A percentile compares a stretch with the other conserved stretches of the same genome.
phyloP scores from a whole-genome alignment of 164 flowering plant genomes.

The Euptelea pleiosperma region DNA sequence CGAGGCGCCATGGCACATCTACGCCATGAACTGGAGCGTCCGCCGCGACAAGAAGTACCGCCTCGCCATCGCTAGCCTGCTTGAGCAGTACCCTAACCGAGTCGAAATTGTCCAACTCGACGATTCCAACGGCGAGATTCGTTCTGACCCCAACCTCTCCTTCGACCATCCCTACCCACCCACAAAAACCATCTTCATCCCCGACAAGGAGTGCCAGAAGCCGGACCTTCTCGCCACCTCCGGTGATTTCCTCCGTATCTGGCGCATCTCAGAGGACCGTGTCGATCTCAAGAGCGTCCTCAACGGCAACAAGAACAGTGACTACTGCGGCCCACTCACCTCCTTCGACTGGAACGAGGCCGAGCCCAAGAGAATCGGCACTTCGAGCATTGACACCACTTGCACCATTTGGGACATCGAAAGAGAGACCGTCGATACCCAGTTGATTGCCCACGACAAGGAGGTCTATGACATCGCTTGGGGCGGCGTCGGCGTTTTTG shows the following conservation, averaged over 20 bases:
- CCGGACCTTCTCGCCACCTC: slow-evolving; percentile 92
- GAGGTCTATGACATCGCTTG: slow-evolving; percentile 94
- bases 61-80: slow-evolving; percentile 79
- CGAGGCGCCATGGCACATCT: slow-evolving; percentile 97
- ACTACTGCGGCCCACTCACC: slow-evolving; percentile 70
- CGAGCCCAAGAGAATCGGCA: slow-evolving; percentile 74
- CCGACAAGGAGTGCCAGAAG: slow-evolving; percentile 68
- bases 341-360: slow-evolving; percentile 95
- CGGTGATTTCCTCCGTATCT: slow-evolving; percentile 64
- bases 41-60: slow-evolving; percentile 89
- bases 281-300: slow-evolving; percentile 50
- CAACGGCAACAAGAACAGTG: slow-evolving; percentile 64
- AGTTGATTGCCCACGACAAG: slow-evolving; percentile 84
- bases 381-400: slow-evolving; percentile 87
- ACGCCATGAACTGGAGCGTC: slow-evolving; percentile 98
- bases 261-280: slow-evolving; percentile 51
- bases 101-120: slow-evolving; percentile 83
- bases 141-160: slow-evolving; percentile 59
- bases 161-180: slow-evolving; percentile 95
- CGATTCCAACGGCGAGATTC: slow-evolving; percentile 72
- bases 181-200: slow-evolving; percentile 77
- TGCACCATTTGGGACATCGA: slow-evolving; percentile 94
- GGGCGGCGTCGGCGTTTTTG: slow-evolving; percentile 92
- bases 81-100: slow-evolving; percentile 68
- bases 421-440: slow-evolving; percentile 69